Evolutionary conservation across 305 asterid species (phyloP), one percentile per base, ranked within the genome.

Genomic region (Plantago lanceolata): DNA sequence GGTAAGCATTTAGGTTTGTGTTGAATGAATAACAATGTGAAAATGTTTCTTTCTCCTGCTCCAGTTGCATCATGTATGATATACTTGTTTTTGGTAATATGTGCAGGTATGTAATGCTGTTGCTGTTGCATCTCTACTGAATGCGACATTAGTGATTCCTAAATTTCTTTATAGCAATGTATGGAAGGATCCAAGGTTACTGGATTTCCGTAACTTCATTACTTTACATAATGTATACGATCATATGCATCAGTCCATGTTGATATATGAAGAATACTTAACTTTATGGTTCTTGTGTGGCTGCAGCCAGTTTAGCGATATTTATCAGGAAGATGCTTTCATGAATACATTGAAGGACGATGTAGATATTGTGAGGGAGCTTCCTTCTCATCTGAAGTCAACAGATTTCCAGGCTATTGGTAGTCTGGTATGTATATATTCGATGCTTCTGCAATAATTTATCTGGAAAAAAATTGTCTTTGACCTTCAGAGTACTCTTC

Each of bases 151-250:
- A 72, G 92, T 93, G 59, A 84, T 87, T 61, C 99, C 99, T 5
- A 84, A 68, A 68, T 93, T 93, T 79, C 96, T 90, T 29, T 90
- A 85, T 63, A 93, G 99, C 89, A 93, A 85, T 48, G 99, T 93
- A 18, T 93, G 99, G 99, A 84, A 81, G 69, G 97, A 93, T 73
- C 94, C 96, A 24, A 93, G 99, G 99, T 87, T 57, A 74, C 16
- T 20, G 16, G 8, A n/a, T 18, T 19, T 4, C 9, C n/a, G 14
- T 48, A 28, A 14, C 63, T 55, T 44, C 45, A 19, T 52, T 26
- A 8, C 44, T 37, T 49, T 16, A 19, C 48, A 21, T n/a, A 47
- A 19, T 40, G 45, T n/a, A 31, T 16, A 8, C 5, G 45, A 61
- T 48, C 50, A 7, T 8, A 7, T 33, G 40, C 40, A 33, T 33